Evolutionary conservation across 176 grass and related monocot species (phyloP).

Genomic region (Thinopyrum elongatum): DNA sequence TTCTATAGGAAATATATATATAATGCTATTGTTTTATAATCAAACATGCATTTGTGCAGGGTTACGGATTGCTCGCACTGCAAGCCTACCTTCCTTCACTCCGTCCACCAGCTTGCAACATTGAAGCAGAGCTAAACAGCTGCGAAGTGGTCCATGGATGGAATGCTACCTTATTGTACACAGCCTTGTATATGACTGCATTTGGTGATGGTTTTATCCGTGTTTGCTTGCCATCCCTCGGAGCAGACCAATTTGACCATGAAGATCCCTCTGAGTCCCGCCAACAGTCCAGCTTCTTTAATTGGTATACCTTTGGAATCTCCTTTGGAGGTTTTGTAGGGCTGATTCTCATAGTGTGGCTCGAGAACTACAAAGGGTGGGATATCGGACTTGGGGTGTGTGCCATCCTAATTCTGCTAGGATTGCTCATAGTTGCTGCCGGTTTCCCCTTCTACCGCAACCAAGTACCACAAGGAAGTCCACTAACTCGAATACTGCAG

Average conservation of each 20-base stretch:
- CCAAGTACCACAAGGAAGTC: conserved; percentile 32
- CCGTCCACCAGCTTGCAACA: conserved; percentile 46
- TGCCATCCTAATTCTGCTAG: conserved; percentile 36
- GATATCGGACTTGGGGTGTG: conserved; percentile 43
- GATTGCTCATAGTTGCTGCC: conserved; percentile 37
- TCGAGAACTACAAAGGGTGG: conserved; percentile 68
- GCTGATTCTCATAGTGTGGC: conserved; percentile 51
- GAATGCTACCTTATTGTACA: conserved; percentile 38
- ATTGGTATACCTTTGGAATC: conserved; percentile 51
- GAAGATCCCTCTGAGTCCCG: conserved; percentile 38
- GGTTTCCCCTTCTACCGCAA: conserved; percentile 58
- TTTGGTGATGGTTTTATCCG: conserved; percentile 53
- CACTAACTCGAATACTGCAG: conserved; percentile 13
- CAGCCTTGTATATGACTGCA: conserved; percentile 40
- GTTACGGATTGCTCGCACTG: conserved; percentile 55
- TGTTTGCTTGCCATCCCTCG: conserved; percentile 55
- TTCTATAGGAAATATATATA: background rate
- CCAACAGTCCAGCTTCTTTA: conserved; percentile 61
- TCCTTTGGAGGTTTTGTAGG: conserved; percentile 58
- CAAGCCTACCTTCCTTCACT: conserved; percentile 62
- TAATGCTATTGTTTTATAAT: background rate
- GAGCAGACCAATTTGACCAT: conserved; percentile 67
- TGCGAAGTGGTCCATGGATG: conserved; percentile 46
- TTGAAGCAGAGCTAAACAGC: conserved; percentile 7
- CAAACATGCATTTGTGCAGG: conserved; percentile 33